phyloP scores from a whole-genome alignment of 306 rosid species.

The Cicer bijugum region DNA sequence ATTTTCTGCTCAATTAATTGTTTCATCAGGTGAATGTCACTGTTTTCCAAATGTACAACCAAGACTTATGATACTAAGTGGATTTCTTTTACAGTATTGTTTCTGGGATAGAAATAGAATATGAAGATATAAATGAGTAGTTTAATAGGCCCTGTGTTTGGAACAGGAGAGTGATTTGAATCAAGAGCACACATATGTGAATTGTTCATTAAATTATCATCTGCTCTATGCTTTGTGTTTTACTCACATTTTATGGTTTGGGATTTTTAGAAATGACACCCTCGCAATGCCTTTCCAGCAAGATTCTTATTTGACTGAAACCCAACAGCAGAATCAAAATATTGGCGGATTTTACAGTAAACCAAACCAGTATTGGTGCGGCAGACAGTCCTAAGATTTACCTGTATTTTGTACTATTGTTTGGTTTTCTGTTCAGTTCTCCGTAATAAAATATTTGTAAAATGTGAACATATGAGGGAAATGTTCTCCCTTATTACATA shows the following conservation, averaged over 20 bases:
- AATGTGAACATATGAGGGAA: too few species aligned
- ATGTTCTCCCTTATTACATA: too few species aligned
- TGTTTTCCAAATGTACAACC: constrained; percentile 23
- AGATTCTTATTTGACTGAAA: neutral
- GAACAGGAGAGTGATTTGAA: constrained; percentile 7
- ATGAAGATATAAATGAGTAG: constrained; percentile 29
- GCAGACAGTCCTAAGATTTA: too few species aligned
- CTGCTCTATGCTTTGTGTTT: neutral
- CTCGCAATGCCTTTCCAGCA: neutral
- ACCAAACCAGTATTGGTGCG: neutral
- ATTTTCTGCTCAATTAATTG: constrained; percentile 19
- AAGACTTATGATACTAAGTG: constrained; percentile 15
- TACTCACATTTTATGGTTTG: constrained; percentile 17
- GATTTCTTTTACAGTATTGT: constrained; percentile 5
- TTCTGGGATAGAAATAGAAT: constrained; percentile 17
- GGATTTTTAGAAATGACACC: constrained; percentile 23
- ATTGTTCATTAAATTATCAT: constrained; percentile 23
- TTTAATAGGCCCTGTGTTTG: neutral
- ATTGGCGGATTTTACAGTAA: neutral
- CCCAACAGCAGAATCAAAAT: neutral
- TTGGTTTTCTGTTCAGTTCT: too few species aligned
- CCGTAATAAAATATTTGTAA: too few species aligned
- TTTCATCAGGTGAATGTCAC: constrained; percentile 34
- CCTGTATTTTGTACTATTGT: too few species aligned
- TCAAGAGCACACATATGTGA: constrained; percentile 22